Percentiles rank a stretch among this genome's conserved stretches.
These are phyloP conservation scores for Aspergillus arachidicola DNA, from an alignment of 2,329 filamentous ascomycete species.

Conservation along the genomic window DNA sequence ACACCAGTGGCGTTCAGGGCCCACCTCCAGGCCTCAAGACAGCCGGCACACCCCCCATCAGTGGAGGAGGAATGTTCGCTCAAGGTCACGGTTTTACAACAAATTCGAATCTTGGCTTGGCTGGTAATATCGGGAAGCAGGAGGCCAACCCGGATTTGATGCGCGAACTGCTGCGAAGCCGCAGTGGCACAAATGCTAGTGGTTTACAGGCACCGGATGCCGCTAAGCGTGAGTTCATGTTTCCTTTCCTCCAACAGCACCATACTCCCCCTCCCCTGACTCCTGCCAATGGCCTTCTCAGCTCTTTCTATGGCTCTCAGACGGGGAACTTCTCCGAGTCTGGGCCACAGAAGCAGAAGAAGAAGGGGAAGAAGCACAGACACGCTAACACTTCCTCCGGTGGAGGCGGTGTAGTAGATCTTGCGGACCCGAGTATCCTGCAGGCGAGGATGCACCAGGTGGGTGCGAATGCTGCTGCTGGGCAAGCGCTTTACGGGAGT, in stretches of 20 bases:
- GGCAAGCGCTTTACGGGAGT: slow-evolving; percentile 87
- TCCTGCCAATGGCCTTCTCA: slow-evolving; percentile 87
- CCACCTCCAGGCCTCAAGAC: slow-evolving; percentile 95
- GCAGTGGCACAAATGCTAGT: slow-evolving; percentile 60
- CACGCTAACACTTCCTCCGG: slow-evolving; percentile 99
- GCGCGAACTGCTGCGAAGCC: slow-evolving; percentile 77
- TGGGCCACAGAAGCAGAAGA: slow-evolving; percentile 93
- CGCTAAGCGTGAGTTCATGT: slow-evolving; percentile 98
- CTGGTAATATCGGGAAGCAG: slow-evolving; percentile 64
- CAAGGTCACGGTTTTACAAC: slow-evolving; percentile 81
- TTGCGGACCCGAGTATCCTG: slow-evolving; percentile 99
- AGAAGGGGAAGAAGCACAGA: slow-evolving; percentile 99
- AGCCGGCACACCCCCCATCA: slow-evolving; percentile 86
- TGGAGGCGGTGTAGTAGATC: slow-evolving; percentile 99
- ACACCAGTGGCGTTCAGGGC: slow-evolving; percentile 81
- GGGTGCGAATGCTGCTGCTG: slow-evolving; percentile 70
- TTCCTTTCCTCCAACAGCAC: slow-evolving; percentile 88
- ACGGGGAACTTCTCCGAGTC: slow-evolving; percentile 86
- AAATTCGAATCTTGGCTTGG: slow-evolving; percentile 64
- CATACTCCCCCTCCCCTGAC: slow-evolving; percentile 86
- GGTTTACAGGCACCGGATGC: slow-evolving; percentile 76
- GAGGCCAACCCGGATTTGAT: slow-evolving; percentile 75
- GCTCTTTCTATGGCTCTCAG: slow-evolving; percentile 86
- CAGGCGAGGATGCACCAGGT: slow-evolving; percentile 95
- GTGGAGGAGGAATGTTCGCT: slow-evolving; percentile 79